phyloP scores from a whole-genome alignment of 2,329 filamentous ascomycete species.

The Botrytis medusae region DNA sequence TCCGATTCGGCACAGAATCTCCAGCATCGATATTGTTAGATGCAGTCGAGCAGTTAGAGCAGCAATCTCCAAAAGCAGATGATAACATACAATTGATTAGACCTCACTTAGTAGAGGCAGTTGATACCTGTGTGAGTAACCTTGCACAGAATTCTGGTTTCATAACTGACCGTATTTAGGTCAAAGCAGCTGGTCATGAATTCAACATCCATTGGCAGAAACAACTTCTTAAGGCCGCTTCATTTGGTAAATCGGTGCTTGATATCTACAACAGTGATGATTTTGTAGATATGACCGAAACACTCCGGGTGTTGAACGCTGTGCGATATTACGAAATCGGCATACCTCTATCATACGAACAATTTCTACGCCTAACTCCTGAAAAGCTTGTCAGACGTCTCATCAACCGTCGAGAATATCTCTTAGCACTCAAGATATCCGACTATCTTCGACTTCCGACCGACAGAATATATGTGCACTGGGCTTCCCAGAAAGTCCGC shows the following conservation, averaged over 20 bases:
- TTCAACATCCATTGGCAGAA: conserved; percentile 93
- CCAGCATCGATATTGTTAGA: conserved; percentile 91
- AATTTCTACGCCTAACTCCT: conserved; percentile 86
- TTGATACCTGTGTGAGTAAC: conserved; percentile 71
- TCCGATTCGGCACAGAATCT: conserved; percentile 82
- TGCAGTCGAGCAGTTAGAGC: conserved; percentile 85
- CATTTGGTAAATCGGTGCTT: conserved; percentile 94
- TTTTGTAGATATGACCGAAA: conserved; percentile 98
- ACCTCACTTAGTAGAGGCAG: conserved; percentile 82
- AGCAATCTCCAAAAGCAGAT: conserved; percentile 93
- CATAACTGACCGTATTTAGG: conserved; percentile 33
- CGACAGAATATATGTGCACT: conserved; percentile 91
- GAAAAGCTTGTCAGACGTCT: conserved; percentile 84
- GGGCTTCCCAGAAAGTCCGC: conserved; percentile 93
- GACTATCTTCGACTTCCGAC: conserved; percentile 83
- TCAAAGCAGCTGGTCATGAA: conserved; percentile 90
- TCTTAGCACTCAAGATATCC: conserved; percentile 84
- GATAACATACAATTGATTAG: conserved; percentile 96
- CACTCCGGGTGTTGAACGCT: conserved; percentile 86
- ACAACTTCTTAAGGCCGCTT: conserved; percentile 90
- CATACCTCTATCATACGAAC: conserved; percentile 86
- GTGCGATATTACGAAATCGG: conserved; percentile 90
- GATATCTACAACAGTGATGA: conserved; percentile 98
- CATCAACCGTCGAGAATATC: conserved; percentile 85
- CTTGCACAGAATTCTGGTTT: neutral